Conservation (phyloP, 73 alveolate genomes). For the Paramecium octaurelia region DNA sequence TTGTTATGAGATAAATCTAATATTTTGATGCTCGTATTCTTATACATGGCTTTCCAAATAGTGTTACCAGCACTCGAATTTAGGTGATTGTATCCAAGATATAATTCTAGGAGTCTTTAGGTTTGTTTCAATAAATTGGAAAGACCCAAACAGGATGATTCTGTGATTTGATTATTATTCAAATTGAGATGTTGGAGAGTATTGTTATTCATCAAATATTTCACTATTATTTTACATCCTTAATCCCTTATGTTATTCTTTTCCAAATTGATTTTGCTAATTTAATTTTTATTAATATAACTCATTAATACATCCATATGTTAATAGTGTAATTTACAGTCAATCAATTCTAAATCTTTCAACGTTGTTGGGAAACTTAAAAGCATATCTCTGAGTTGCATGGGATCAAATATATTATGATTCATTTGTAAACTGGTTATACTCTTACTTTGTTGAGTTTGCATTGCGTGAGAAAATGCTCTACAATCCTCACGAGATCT, state of each 20-base stretch:
- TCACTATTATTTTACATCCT: slow-evolving; percentile 4
- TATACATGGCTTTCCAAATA: slow-evolving; percentile 30
- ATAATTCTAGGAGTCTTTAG: background rate
- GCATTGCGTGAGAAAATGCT: background rate
- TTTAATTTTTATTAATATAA: background rate
- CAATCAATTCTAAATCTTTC: background rate
- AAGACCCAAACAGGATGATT: background rate
- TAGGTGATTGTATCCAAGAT: background rate
- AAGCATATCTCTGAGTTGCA: background rate
- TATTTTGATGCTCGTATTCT: slow-evolving; percentile 12
- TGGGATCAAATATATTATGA: background rate
- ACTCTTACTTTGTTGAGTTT: background rate
- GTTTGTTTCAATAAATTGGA: background rate
- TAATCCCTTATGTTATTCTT: slow-evolving; percentile 18
- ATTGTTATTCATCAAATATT: background rate
- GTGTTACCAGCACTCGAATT: background rate
- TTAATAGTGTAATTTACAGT: background rate
- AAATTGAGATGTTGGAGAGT: background rate
- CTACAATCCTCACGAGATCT: background rate
- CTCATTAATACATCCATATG: background rate
- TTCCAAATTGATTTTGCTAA: background rate
- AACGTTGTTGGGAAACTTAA: background rate
- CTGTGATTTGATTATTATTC: background rate
- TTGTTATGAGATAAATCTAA: slow-evolving; percentile 40
- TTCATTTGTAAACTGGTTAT: background rate